phyloP scores from a whole-genome alignment of 2,329 filamentous ascomycete species.

The Berkeleyomyces rouxiae region DNA sequence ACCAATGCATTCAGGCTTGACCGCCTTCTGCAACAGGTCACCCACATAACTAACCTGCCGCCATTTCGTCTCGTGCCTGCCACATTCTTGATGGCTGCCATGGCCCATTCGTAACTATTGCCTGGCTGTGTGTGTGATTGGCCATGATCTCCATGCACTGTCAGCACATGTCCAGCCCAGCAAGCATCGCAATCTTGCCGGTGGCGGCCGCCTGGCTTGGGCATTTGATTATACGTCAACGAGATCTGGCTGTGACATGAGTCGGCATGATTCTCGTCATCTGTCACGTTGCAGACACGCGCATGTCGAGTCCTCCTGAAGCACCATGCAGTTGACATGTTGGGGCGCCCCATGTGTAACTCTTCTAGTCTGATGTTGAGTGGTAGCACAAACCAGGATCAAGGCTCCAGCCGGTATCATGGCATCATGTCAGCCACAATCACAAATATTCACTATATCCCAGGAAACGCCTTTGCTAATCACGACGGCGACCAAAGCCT shows the following conservation, averaged over 20 bases:
- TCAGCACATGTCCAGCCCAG: background rate
- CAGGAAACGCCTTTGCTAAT: too few species aligned
- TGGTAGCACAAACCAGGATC: background rate
- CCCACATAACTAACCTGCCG: background rate
- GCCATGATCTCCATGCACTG: background rate
- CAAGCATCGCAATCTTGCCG: too few species aligned
- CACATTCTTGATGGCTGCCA: background rate
- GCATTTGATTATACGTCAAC: too few species aligned
- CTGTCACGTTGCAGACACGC: too few species aligned
- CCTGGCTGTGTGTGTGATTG: background rate
- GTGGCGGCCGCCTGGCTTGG: too few species aligned
- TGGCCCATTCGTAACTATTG: background rate
- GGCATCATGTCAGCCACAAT: too few species aligned
- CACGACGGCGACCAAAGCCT: too few species aligned
- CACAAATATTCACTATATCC: too few species aligned
- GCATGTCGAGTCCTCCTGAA: too few species aligned
- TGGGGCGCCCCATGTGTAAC: background rate
- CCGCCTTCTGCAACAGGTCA: background rate
- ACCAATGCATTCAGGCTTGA: background rate
- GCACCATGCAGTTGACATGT: background rate
- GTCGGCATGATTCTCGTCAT: too few species aligned
- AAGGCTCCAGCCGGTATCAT: background rate
- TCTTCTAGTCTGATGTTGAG: background rate
- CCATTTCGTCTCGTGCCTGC: background rate
- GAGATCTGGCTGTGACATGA: too few species aligned